phyloP scores from a whole-genome alignment of 306 rosid genomes.

The Cicer yamashitae region DNA sequence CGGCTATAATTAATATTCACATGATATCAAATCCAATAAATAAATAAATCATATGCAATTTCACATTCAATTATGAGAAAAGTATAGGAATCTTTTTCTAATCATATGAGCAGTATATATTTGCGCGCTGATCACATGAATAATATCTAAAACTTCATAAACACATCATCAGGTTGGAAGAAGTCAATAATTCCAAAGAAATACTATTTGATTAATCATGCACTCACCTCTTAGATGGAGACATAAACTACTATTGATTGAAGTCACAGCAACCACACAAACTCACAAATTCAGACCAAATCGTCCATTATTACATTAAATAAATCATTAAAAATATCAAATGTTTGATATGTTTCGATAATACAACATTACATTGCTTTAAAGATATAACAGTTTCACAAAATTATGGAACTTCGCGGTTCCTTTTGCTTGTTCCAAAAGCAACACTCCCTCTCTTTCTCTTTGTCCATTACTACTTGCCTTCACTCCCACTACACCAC shows the following conservation, averaged over 20 bases:
- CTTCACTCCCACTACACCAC: slow-evolving; percentile 46
- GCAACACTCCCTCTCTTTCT: slow-evolving; percentile 33
- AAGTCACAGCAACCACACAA: slow-evolving; percentile 38
- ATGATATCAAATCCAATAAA: no score
- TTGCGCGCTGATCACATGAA: not conserved
- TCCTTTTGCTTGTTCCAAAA: slow-evolving; percentile 46
- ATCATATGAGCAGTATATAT: not conserved
- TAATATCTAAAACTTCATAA: not conserved
- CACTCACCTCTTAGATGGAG: not conserved
- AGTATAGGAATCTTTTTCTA: no score
- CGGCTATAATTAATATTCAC: no score
- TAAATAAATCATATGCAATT: no score
- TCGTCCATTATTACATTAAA: not conserved
- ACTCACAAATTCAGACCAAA: slow-evolving; percentile 21
- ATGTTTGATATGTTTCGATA: no score
- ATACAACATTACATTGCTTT: slow-evolving; percentile 27
- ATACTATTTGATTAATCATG: slow-evolving; percentile 21
- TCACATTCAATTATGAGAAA: no score
- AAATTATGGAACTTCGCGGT: slow-evolving; percentile 41
- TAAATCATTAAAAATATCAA: no score
- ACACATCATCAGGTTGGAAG: slow-evolving; percentile 7
- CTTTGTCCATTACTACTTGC: slow-evolving; percentile 19
- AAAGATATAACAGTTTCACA: slow-evolving; percentile 42
- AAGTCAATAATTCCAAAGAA: slow-evolving; percentile 24
- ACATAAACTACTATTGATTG: slow-evolving; percentile 39